Conservation (phyloP, 495 filamentous ascomycete species). For the Lepraria neglecta region DNA sequence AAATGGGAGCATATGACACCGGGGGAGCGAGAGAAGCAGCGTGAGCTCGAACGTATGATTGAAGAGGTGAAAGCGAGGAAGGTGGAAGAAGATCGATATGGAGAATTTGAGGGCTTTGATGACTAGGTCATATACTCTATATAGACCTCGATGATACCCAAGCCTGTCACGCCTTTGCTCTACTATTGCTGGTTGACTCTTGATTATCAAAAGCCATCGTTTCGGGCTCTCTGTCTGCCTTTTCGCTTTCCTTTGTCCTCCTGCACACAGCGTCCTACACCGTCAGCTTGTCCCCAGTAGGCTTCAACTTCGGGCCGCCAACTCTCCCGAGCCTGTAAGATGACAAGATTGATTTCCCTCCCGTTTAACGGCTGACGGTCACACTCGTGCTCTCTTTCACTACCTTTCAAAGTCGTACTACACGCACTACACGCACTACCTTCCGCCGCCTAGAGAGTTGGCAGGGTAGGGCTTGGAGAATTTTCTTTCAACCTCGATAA, state of each 20-base stretch:
- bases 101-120: slow-evolving; percentile 27
- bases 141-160: neutral
- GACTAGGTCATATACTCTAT: neutral
- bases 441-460: too few relatives aligned
- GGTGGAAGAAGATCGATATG: slow-evolving; percentile 19
- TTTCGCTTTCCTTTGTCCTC: too few relatives aligned
- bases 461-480: too few relatives aligned
- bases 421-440: too few relatives aligned
- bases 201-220: too few relatives aligned
- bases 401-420: too few relatives aligned
- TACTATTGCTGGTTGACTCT: too few relatives aligned
- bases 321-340: neutral
- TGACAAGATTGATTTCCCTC: neutral
- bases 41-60: slow-evolving; percentile 67
- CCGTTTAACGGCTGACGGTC: neutral
- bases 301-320: neutral
- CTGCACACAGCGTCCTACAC: neutral
- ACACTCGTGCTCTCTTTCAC: too few relatives aligned
- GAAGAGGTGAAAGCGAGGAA: slow-evolving; percentile 56
- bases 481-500: too few relatives aligned
- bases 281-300: neutral
- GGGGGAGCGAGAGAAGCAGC: slow-evolving; percentile 62
- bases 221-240: too few relatives aligned
- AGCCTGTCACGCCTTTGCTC: neutral
- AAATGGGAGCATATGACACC: slow-evolving; percentile 62